Base-by-base conservation (phyloP, 169 alveolate species). In the Theileria orientalis region DNA sequence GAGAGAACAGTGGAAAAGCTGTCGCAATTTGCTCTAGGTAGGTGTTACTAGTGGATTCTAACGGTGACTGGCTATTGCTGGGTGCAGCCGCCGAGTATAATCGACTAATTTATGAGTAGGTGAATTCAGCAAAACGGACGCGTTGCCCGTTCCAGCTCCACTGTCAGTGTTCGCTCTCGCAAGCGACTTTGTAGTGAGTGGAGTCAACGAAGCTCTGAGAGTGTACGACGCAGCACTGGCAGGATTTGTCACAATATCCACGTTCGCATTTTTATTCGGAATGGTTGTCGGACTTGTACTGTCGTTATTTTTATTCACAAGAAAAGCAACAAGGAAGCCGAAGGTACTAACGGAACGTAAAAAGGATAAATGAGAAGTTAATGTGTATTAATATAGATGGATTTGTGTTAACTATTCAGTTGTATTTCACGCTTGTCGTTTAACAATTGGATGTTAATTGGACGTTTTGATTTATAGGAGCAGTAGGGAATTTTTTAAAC, bases 1-100 rank as follows among this genome's bases (percentile, higher is more conserved):
- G 90, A 87, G 33, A 70, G 92, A 6, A 78, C 85, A 47, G 71
- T 84, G 61, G 92, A 87, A 37, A 71, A 76, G n/a, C 76, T 87
- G 47, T 76, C 76, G 42, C 74, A 54, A 32, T 87, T 87, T 52
- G 90, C 84, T 61, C 59, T 76, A 25, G 74, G 60, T 54, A 74
- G 64, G 29, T 86, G n/a, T n/a, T n/a, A 84, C 52, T 46, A 77
- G 71, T 64, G 54, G 63, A 23, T 69, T 13, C 9, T 69, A 21
- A 49, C 60, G 19, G 60, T 1, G 60, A 27, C n/a, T 13, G 60
- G 35, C 16, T 5, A 1, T 5, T n/a, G n/a, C n/a, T n/a, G 40
- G 51, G 40, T 41, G n/a, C n/a, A n/a, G n/a, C n/a, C n/a, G n/a
- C n/a, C n/a, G n/a, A n/a, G n/a, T n/a, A n/a, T n/a, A n/a, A 41